phyloP scores from a whole-genome alignment of 257 asterid species.

The Nicotiana attenuata region DNA sequence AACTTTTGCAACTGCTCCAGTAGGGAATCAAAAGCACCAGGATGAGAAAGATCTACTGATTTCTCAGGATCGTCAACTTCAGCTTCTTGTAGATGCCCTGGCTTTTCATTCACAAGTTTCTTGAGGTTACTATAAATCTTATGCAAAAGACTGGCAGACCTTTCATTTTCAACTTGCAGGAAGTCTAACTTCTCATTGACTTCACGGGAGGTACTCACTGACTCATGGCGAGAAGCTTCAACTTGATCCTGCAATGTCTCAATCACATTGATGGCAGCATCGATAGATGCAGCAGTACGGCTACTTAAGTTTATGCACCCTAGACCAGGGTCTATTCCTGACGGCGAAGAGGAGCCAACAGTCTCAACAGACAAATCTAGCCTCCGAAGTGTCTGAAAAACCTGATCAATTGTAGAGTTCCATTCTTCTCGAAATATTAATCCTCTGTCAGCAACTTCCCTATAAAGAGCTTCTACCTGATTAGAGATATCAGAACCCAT shows the following conservation, averaged over 20 bases:
- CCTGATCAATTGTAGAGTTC: conserved; percentile 47
- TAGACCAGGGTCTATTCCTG: conserved; percentile 25
- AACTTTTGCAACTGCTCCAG: conserved; percentile 46
- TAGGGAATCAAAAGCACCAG: conserved; percentile 37
- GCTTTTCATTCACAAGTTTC: conserved; percentile 36
- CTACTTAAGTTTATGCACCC: conserved; percentile 27
- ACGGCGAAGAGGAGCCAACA: conserved; percentile 22
- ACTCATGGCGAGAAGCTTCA: conserved; percentile 43
- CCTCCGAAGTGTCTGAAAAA: conserved; percentile 48
- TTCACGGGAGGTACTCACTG: conserved; percentile 33
- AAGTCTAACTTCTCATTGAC: conserved; percentile 24
- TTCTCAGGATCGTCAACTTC: conserved; percentile 31
- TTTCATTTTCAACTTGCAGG: conserved; percentile 34
- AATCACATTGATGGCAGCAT: conserved; percentile 52
- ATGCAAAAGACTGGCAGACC: conserved; percentile 37
- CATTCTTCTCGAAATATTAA: conserved; percentile 47
- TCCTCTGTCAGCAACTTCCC: conserved; percentile 54
- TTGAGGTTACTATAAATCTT: conserved; percentile 43
- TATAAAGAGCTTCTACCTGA: conserved; percentile 49
- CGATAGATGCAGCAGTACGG: conserved; percentile 50
- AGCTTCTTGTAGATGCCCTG: conserved; percentile 34
- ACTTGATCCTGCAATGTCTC: conserved; percentile 51
- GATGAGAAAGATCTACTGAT: conserved; percentile 40
- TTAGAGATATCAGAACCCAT: conserved; percentile 45
- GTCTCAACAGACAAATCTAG: conserved; percentile 45